phyloP scores from a whole-genome alignment of 345 rosid genomes.

The Hevea brasiliensis region DNA sequence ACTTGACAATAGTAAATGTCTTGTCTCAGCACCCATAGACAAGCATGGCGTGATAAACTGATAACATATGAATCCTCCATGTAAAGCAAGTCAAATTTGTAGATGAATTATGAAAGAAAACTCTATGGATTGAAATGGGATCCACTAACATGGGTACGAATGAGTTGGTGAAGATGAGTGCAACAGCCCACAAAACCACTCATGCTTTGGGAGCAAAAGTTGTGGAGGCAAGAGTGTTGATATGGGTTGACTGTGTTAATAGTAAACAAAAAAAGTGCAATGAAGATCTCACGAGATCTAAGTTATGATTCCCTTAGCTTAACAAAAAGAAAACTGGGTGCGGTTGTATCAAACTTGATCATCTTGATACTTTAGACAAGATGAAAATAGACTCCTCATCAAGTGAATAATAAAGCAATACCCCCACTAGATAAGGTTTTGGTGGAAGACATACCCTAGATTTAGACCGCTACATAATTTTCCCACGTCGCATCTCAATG shows the following conservation, averaged over 20 bases:
- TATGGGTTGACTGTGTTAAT: constrained; percentile 5
- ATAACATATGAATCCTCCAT: not conserved
- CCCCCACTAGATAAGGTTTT: constrained; percentile 6
- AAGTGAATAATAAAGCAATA: constrained; percentile 22
- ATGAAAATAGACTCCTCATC: not conserved
- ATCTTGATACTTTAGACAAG: not conserved
- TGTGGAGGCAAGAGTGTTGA: not conserved
- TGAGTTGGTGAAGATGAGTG: constrained; percentile 21
- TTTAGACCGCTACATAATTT: not conserved
- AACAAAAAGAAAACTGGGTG: not conserved
- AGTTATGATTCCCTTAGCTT: constrained; percentile 12
- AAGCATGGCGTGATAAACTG: not conserved
- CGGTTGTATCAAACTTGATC: constrained; percentile 11
- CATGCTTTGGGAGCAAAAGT: not conserved
- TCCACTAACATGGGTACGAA: constrained; percentile 16
- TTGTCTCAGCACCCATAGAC: not conserved
- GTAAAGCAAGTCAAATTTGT: not conserved
- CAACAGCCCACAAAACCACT: constrained; percentile 23
- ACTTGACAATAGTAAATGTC: not conserved
- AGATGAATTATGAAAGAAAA: not conserved
- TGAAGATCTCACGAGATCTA: not conserved
- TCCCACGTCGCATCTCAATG: too few species aligned
- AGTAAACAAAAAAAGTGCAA: not conserved
- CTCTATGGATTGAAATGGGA: not conserved
- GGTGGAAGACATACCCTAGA: not conserved